Base-by-base conservation (phyloP, 2,329 filamentous ascomycete genomes). In the Tolypocladium endophyticum region DNA sequence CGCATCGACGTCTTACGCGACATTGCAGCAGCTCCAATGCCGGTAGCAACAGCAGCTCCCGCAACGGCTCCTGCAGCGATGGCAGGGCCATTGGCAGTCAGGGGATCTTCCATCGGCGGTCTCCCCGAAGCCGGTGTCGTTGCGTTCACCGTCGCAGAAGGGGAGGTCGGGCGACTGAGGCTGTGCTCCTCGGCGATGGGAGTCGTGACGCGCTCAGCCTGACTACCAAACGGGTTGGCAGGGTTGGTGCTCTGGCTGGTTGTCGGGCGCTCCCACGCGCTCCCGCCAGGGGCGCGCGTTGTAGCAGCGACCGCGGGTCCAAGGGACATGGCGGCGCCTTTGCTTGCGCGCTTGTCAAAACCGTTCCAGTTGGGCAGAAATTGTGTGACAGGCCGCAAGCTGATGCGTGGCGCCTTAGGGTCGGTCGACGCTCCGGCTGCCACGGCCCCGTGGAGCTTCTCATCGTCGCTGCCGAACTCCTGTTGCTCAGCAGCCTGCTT, bases 351-450 rank as follows among this genome's bases (percentile, higher is more conserved):
- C 69, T 80, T 79, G 59, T 83, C 80, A 9, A 76, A 67, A 59
- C 56, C 45, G 53, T 72, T 73, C 65, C 67, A 81, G 68, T 84
- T 86, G 6, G 90, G 89, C 45, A 90, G 80, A 74, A 96, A 92
- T 68, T 94, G 86, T 47, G 90, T 93, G 56, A 94, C 83, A 3
- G 92, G 92, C 56, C 91, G 87, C 58, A 96, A 80, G 69, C 90
- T 95, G 62, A 97, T 81, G 63, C 87, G 87, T n/a, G 92, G 91
- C 53, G 92, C 87, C 79, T 77, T 63, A 72, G 75, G 63, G 77
- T 81, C 59, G 38, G 63, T 57, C 25, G 58, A 59, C 65, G 71
- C 77, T 59, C 75, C 72, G 63, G 54, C 55, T 25, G 73, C 11
- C 75, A 62, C 70, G 4, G 75, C 73, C 60, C 73, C 73, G 61